Conservation (phyloP, 1,284 basidiomycete genomes). For the Ceratobasidium theobromae region DNA sequence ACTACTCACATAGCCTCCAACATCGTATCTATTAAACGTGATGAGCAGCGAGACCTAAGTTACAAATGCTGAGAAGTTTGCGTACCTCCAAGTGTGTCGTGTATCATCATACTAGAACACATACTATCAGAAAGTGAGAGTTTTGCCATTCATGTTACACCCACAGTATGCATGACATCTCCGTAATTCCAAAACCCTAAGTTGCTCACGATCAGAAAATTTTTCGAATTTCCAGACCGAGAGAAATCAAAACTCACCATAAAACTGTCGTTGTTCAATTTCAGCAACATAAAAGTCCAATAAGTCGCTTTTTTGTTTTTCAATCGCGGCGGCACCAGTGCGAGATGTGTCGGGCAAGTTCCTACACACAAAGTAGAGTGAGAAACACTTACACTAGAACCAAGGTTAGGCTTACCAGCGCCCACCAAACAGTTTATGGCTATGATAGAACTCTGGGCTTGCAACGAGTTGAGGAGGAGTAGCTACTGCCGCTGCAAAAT, state of each 20-base stretch:
- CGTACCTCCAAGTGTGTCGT: slow-evolving; percentile 46
- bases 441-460: slow-evolving; percentile 23
- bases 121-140: background rate
- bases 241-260: slow-evolving; percentile 39
- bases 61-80: background rate
- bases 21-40: slow-evolving; percentile 43
- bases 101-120: slow-evolving; percentile 42
- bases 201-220: background rate
- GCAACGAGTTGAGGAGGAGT: slow-evolving; percentile 21
- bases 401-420: slow-evolving; percentile 6
- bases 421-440: slow-evolving; percentile 24
- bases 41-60: background rate
- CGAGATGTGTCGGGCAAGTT: slow-evolving; percentile 44
- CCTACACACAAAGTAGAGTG: slow-evolving; percentile 39
- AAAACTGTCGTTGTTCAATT: slow-evolving; percentile 47
- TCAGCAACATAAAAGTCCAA: slow-evolving; percentile 50
- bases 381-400: background rate
- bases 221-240: background rate
- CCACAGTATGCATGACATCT: slow-evolving; percentile 48
- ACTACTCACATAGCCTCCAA: slow-evolving; percentile 49
- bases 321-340: slow-evolving; percentile 43
- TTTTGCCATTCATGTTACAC: background rate
- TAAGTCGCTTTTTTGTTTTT: slow-evolving; percentile 46
- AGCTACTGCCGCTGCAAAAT: slow-evolving; percentile 40
- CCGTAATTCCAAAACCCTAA: slow-evolving; percentile 48